These are phyloP conservation scores for Galerina marginata DNA, from an alignment of 768 basidiomycete genomes.

Conservation along the genomic window DNA sequence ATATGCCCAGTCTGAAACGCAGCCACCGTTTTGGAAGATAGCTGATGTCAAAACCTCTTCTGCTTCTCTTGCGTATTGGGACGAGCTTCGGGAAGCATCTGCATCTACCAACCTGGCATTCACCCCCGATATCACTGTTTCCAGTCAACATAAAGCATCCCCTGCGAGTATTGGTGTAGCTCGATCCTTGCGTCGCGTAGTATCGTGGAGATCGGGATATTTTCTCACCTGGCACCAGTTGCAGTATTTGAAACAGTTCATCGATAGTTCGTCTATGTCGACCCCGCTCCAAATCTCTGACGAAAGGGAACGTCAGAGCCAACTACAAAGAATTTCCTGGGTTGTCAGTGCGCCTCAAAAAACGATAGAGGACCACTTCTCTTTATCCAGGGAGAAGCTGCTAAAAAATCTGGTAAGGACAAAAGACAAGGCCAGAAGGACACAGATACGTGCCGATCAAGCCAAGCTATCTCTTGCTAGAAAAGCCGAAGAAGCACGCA, in stretches of 20 bases:
- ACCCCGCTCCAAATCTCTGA: conserved; percentile 58
- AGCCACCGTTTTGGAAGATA: conserved; percentile 61
- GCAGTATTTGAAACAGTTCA: conserved; percentile 61
- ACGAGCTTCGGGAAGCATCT: conserved; percentile 54
- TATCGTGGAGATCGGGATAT: conserved; percentile 68
- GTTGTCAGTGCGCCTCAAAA: conserved; percentile 61
- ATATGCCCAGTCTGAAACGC: conserved; percentile 58
- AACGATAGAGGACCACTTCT: conserved; percentile 52
- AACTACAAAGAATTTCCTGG: conserved; percentile 54
- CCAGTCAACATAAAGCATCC: conserved; percentile 14
- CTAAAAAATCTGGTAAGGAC: conserved; percentile 49
- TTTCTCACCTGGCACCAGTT: conserved; percentile 71
- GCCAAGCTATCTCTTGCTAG: conserved; percentile 56
- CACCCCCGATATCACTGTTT: conserved; percentile 7
- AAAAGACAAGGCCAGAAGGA: conserved; percentile 36
- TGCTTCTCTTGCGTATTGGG: conserved; percentile 62
- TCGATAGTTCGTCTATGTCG: conserved; percentile 45
- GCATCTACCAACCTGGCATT: conserved; percentile 47
- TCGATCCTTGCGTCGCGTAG: conserved; percentile 59
- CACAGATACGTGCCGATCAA: conserved; percentile 44
- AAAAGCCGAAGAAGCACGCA: conserved; percentile 68
- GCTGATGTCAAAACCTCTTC: conserved; percentile 43
- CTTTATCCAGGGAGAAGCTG: conserved; percentile 42
- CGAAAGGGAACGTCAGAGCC: conserved; percentile 32
- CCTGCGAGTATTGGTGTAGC: conserved; percentile 36